Evolutionary conservation across 176 grass and related monocot species (phyloP).

Genomic region (Dactylis glomerata): DNA sequence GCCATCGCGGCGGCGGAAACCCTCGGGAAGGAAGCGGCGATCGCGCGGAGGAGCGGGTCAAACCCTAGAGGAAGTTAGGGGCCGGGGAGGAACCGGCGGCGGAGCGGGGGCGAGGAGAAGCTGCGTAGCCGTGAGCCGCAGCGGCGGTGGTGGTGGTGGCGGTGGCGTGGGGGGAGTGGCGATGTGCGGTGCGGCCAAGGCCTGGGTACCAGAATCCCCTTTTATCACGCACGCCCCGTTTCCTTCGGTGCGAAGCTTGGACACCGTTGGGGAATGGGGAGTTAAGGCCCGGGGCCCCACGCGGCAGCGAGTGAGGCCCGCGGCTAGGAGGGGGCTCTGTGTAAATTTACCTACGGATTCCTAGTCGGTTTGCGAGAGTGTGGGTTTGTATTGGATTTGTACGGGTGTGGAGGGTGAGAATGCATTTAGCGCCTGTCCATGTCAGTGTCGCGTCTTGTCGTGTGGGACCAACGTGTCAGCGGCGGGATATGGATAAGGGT

Average conservation of each 20-base stretch:
- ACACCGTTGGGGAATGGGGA: background rate
- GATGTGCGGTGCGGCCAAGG: background rate
- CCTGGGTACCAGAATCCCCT: background rate
- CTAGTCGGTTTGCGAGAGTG: background rate
- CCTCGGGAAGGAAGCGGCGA: slow-evolving; percentile 35
- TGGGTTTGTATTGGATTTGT: background rate
- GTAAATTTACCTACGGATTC: background rate
- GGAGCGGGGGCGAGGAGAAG: background rate
- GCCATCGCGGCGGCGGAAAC: slow-evolving; percentile 42
- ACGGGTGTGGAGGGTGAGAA: background rate
- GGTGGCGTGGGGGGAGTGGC: background rate
- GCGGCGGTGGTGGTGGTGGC: background rate
- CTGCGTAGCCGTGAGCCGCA: slow-evolving; percentile 94
- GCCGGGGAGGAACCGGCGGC: background rate
- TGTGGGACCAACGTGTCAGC: background rate
- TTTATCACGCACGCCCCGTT: slow-evolving; percentile 29
- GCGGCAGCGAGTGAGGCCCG: background rate
- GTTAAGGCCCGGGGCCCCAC: background rate
- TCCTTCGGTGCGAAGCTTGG: slow-evolving; percentile 43
- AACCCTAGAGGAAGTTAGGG: slow-evolving; percentile 12
- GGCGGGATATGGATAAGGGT: background rate
- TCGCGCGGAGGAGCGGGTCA: slow-evolving; percentile 10
- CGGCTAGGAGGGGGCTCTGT: background rate
- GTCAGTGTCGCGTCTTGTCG: background rate
- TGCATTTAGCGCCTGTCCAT: background rate